Conservation (phyloP, 306 rosid genomes). For the Oxytropis ochrocephala region DNA sequence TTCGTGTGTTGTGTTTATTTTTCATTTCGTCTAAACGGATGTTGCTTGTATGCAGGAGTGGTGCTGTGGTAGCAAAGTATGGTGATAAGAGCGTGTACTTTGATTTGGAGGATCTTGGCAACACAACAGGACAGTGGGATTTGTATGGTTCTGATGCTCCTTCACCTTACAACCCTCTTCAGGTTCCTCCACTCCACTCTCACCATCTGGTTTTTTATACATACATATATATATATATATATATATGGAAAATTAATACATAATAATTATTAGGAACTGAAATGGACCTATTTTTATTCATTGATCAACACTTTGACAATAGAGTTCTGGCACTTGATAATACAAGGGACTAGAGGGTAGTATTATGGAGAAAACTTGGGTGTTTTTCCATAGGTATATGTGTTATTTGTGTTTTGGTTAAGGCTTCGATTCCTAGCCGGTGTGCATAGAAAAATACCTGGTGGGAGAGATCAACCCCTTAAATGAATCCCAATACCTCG, state of each 20-base stretch:
- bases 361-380: neutral
- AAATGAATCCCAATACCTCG: too few relatives aligned
- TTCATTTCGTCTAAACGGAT: too few relatives aligned
- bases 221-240: too few relatives aligned
- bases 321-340: neutral
- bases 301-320: neutral
- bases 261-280: too few relatives aligned
- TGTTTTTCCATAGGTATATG: too few relatives aligned
- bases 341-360: neutral
- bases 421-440: too few relatives aligned
- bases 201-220: neutral
- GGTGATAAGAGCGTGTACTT: constrained; percentile 96
- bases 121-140: constrained; percentile 99
- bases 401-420: too few relatives aligned
- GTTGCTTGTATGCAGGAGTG: constrained; percentile 22
- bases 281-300: neutral
- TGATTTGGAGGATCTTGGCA: constrained; percentile 85
- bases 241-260: too few relatives aligned
- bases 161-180: constrained; percentile 93
- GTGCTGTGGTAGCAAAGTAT: constrained; percentile 82
- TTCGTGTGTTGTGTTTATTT: too few relatives aligned
- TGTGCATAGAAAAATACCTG: too few relatives aligned
- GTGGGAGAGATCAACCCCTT: too few relatives aligned
- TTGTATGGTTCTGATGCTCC: constrained; percentile 97
- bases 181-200: constrained; percentile 12